Base-by-base conservation (phyloP, 495 filamentous ascomycete species). In the Parachaetomium inaequale region DNA sequence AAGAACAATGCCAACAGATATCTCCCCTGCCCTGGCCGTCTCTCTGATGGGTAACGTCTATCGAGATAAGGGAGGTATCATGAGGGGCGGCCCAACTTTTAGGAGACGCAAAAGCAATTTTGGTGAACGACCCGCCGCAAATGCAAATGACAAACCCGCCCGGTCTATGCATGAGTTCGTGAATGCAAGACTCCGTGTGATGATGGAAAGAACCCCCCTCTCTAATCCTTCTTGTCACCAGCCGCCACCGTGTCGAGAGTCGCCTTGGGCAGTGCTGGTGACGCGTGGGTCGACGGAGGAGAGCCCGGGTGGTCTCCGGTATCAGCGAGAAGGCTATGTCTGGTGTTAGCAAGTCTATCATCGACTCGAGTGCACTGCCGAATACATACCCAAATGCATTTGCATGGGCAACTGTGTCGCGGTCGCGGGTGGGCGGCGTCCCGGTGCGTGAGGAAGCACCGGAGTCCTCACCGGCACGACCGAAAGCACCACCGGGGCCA, bases 301-400 rank as follows among this genome's bases (percentile, higher is more conserved):
- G 78, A 93, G 28, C 78, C 81, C 49, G 77, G 78, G 66, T 82
- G 77, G 65, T 75, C 63, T 79, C 82, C 80, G 70, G 70, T 81
- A 68, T 75, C 79, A 68, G 79, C 77, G 59, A 81, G 75, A 63
- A 80, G 71, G 69, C 79, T 81, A 61, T 56, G 29, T 34, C 23
- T 29, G 17, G 42, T 14, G 70, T 72, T 57, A 76, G 70, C 63
- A 63, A 51, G 26, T 31, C 43, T 51, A 8, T 36, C n/a, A 28
- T 38, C 14, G 26, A 63, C 47, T 45, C 65, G 67, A 66, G 66
- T 70, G 58, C 67, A 69, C 61, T 66, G 26, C 15, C 59, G 52
- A 23, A 52, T 55, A 77, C 85, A 79, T 80, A 96, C 94, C 91
- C 92, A 81, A 94, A 98, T 66, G 91, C 86, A 78, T 97, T 98